Evolutionary conservation across 441 rosid genomes (phyloP).

Genomic region (Jatropha multifida): DNA sequence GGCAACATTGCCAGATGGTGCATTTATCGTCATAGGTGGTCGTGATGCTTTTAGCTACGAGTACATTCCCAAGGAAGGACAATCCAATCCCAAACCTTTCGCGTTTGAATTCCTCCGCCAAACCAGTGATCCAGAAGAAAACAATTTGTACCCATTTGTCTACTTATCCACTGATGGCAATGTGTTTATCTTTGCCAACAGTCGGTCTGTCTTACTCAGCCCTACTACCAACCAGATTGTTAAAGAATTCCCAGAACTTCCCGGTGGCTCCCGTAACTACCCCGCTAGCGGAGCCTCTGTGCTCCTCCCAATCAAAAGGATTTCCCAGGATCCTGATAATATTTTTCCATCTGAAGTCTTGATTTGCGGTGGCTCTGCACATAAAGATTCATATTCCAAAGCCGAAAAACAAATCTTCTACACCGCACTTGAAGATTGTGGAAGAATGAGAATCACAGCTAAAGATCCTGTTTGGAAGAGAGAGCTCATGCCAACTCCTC

Average conservation of each 20-base stretch:
- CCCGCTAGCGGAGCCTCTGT: conserved; percentile 53
- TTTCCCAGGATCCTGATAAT: neutral
- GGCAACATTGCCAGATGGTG: conserved; percentile 46
- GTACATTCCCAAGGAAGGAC: conserved; percentile 47
- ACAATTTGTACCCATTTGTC: conserved; percentile 69
- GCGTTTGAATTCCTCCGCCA: conserved; percentile 37
- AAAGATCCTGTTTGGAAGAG: conserved; percentile 44
- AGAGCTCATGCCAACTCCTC: conserved; percentile 58
- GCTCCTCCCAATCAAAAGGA: conserved; percentile 51
- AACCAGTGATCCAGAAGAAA: conserved; percentile 53
- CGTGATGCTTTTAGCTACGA: conserved; percentile 53
- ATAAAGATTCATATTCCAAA: conserved; percentile 35
- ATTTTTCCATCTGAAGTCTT: conserved; percentile 42
- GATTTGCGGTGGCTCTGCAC: conserved; percentile 57
- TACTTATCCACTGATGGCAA: conserved; percentile 58
- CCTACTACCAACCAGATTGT: conserved; percentile 38
- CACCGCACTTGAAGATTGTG: conserved; percentile 50
- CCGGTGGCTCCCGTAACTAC: conserved; percentile 55
- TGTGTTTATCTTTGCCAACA: conserved; percentile 64
- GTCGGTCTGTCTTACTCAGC: conserved; percentile 46
- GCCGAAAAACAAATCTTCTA: conserved; percentile 34
- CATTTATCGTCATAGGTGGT: conserved; percentile 60
- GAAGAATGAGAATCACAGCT: conserved; percentile 38
- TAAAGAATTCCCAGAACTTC: conserved; percentile 46
- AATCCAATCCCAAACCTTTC: conserved; percentile 25